Base-by-base conservation (phyloP, 306 rosid species). In the Astragalus membranaceus region DNA sequence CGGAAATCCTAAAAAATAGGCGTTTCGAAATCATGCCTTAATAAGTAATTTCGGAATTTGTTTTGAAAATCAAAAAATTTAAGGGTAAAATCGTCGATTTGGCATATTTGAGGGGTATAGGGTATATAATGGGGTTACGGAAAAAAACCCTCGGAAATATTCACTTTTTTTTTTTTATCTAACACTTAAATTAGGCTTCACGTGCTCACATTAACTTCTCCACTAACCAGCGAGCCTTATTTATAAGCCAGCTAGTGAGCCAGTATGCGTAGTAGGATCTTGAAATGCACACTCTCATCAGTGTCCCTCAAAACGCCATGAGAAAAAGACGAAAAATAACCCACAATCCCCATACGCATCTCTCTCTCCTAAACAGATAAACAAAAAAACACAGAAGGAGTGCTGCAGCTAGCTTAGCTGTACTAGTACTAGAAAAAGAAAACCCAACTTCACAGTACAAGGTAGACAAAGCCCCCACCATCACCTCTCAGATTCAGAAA, bases 241-340 rank as follows among this genome's bases (percentile, higher is more conserved):
- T 79, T 52, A 58, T 26, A 67, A 59, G 67, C n/a, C 66, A 67
- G 33, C 47, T 52, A 52, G 10, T 62, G 1, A 29, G 29, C 14
- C 8, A 61, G 17, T 37, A 23, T 23, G 26, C 26, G 26, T n/a
- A n/a, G n/a, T n/a, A n/a, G n/a, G n/a, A n/a, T 20, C 23, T 20
- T 20, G 23, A 20, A 20, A 20, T 20, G 23, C 23, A 20, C 23
- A 20, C 23, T 20, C 17, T 39, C 64, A 23, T 4, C 67, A 32
- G 67, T 54, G 76, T 7, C 17, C 72, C 79, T 77, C 70, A 41
- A 70, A 75, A 73, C 81, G 81, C 85, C 86, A 89, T 92, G 98
- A 86, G 81, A 86, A 92, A 83, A 83, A 85, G 96, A 83, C 90
- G 91, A 85, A 88, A 85, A 77, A 61, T 70, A 79, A 51, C 53